Evolutionary conservation across 2,329 filamentous ascomycete genomes (phyloP), one percentile per base, ranked within the genome.

Genomic region (Hypomyces perniciosus): DNA sequence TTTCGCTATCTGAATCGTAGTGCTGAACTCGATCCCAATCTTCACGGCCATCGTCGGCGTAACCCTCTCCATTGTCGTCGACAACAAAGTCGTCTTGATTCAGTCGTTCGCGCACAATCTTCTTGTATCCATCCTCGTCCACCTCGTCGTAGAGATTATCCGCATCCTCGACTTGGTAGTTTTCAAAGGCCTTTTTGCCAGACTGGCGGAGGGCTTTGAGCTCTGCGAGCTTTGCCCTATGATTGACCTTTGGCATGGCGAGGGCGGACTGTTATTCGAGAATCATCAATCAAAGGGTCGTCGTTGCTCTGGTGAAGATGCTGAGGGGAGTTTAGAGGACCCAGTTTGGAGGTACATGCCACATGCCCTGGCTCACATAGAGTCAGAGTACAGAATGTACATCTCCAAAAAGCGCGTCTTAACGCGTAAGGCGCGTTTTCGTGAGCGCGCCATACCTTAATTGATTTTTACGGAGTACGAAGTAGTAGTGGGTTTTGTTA

Each of bases 81-180:
- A 99, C 91, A 47, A 99, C 92, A 63, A 99, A 99, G 72, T 99
- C 93, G 62, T 99, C 93, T 62, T 95, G 79, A 64, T 97, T 88
- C 46, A 99, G 77, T 43, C 93, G 85, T 50, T 86, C 83, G 39
- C 93, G 83, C 10, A 99, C 90, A 58, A 97, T 86, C 68, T 95
- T 95, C 75, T 96, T 96, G 77, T 99, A 99, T 46, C 88, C 88
- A 63, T 93, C 92, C 62, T 99, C 93, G 64, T 97, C 91, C 44
- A 99, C 90, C 62, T 95, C 91, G 56, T 97, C 93, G 72, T 97
- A 99, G 41, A 99, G 76, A 59, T 88, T 83, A 57, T 85, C 81
- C 61, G 88, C 86, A 56, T 97, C 85, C 61, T 90, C 81, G 55
- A 96, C 82, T 69, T 96, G 77, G 73, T 97, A 99, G 53, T 80